Percentiles rank a stretch among this genome's conserved stretches.
These are phyloP conservation scores for Fomitopsis betulina DNA, from an alignment of 1,284 basidiomycete species.

Conservation along the genomic window DNA sequence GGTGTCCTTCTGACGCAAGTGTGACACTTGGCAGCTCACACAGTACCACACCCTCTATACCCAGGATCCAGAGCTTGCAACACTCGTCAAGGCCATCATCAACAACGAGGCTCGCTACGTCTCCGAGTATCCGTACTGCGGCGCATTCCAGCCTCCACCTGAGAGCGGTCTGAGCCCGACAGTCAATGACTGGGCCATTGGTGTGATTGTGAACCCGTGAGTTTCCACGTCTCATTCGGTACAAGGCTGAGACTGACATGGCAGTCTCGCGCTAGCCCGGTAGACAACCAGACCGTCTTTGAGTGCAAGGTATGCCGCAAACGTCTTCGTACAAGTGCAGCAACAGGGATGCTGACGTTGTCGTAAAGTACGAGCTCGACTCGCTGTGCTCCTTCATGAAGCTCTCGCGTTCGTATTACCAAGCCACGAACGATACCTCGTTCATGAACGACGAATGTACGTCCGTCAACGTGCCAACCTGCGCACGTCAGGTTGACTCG, in stretches of 20 bases:
- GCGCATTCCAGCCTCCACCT: conserved; percentile 72
- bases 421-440: conserved; percentile 62
- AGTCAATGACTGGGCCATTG: conserved; percentile 61
- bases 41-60: conserved; percentile 59
- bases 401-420: conserved; percentile 67
- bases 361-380: conserved; percentile 64
- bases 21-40: conserved; percentile 43
- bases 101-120: conserved; percentile 77
- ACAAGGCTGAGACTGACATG: neutral
- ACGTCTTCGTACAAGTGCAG: neutral
- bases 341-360: neutral
- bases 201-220: conserved; percentile 68
- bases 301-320: conserved; percentile 63
- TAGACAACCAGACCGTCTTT: conserved; percentile 65
- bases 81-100: conserved; percentile 68
- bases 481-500: neutral
- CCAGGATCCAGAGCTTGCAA: conserved; percentile 52
- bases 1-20: neutral
- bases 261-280: conserved; percentile 39
- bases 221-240: conserved; percentile 16
- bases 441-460: conserved; percentile 69
- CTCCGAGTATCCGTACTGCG: conserved; percentile 67
- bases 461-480: conserved; percentile 14
- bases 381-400: conserved; percentile 75
- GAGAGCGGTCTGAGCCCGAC: conserved; percentile 61